Percentiles rank a stretch among this genome's conserved stretches.
These are phyloP conservation scores for Fusarium subtropicale DNA, from an alignment of 2,329 filamentous ascomycete genomes.

Conservation along the genomic window DNA sequence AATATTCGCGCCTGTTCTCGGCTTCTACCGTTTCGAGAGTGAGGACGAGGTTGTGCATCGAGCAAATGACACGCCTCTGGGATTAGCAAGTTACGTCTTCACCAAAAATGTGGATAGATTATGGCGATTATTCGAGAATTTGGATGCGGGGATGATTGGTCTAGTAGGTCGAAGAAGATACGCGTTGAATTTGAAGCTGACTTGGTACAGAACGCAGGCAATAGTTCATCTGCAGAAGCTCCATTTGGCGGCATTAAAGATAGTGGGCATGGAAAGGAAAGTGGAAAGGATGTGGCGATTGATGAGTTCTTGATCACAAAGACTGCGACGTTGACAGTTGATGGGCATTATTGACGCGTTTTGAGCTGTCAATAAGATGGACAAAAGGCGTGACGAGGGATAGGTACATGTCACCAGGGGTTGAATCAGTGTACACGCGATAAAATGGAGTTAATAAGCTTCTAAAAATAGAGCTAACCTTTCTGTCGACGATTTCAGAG, in stretches of 20 bases:
- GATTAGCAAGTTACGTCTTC: conserved; percentile 27
- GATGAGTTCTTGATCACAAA: conserved; percentile 59
- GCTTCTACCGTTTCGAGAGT: conserved; percentile 24
- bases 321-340: conserved; percentile 38
- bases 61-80: conserved; percentile 31
- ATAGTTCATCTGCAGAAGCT: conserved; percentile 52
- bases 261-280: conserved; percentile 34
- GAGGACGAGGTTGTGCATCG: conserved; percentile 27
- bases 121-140: conserved; percentile 31
- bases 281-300: conserved; percentile 58
- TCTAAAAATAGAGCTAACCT: no score
- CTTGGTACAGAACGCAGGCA: neutral
- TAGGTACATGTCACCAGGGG: neutral
- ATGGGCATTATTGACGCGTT: neutral
- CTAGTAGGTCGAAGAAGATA: neutral
- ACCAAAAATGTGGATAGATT: conserved; percentile 29
- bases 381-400: neutral
- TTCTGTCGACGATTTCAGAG: no score
- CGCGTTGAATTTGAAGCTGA: fast-evolving
- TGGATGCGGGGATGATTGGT: conserved; percentile 40
- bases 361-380: neutral
- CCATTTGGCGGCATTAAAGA: conserved; percentile 47
- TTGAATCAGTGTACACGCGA: neutral
- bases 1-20: conserved; percentile 29
- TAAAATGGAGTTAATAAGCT: no score